Percentiles rank a stretch among this genome's conserved stretches.
Conservation (phyloP, 805 yeast genomes). For the Kodamaea neixiangensis region DNA sequence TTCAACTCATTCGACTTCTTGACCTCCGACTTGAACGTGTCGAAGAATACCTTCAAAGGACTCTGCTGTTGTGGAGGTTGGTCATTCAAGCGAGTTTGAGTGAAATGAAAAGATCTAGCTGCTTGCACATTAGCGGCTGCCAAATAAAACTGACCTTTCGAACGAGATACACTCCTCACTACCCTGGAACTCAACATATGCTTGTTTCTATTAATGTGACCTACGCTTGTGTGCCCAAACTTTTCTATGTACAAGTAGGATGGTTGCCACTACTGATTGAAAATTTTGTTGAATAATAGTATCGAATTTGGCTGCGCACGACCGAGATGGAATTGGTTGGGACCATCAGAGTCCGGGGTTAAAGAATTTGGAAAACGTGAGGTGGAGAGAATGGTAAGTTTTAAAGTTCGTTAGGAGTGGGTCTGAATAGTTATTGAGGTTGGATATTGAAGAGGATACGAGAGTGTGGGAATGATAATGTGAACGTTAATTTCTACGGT, state of each 20-base stretch:
- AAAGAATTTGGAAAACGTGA: too few species aligned
- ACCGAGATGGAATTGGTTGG: not conserved
- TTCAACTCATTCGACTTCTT: conserved; percentile 86
- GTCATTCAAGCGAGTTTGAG: conserved; percentile 16
- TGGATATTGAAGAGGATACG: too few species aligned
- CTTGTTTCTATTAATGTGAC: not conserved
- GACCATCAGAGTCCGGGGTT: not conserved
- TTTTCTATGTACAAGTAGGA: not conserved
- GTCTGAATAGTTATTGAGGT: too few species aligned
- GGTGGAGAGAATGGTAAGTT: too few species aligned
- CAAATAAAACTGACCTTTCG: not conserved
- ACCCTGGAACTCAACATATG: conserved; percentile 7
- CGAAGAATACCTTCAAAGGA: conserved; percentile 90
- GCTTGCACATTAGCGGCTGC: not conserved
- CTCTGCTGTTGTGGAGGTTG: conserved; percentile 47
- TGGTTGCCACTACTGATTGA: conserved; percentile 6
- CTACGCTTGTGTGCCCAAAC: not conserved
- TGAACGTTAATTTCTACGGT: too few species aligned
- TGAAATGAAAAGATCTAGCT: conserved; percentile 20
- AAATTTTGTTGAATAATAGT: conserved; percentile 5
- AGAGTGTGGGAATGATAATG: too few species aligned
- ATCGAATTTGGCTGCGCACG: not conserved
- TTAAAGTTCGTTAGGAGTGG: too few species aligned
- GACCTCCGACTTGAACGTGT: conserved; percentile 90
- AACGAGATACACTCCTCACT: conserved; percentile 2